Conservation (phyloP, 208 protist genomes). For the Porcisia hertigi region DNA sequence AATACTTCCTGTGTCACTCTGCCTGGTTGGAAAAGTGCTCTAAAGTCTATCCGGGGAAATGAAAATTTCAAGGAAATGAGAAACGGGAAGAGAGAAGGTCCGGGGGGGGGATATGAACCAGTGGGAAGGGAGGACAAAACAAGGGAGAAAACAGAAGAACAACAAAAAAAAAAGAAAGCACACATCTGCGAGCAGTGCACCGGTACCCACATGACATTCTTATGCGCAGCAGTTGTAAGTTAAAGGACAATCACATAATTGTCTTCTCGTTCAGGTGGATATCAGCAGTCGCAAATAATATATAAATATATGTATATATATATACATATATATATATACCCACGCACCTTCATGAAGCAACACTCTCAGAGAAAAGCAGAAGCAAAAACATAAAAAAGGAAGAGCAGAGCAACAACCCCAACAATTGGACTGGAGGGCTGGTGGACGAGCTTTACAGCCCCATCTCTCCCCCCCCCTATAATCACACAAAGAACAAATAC, state of each 20-base stretch:
- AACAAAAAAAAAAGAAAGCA: background rate
- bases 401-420: no score
- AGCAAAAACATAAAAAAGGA: background rate
- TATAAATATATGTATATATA: background rate
- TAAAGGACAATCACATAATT: background rate
- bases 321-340: slow-evolving; percentile 3
- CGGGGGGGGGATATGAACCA: background rate
- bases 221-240: background rate
- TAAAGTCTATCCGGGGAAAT: background rate
- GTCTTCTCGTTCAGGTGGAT: background rate
- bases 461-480: no score
- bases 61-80: background rate
- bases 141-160: background rate
- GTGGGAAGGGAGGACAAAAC: background rate
- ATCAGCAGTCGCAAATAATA: no score
- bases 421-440: no score
- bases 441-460: no score
- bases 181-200: background rate
- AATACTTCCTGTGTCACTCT: no score
- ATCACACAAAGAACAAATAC: no score
- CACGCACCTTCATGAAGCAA: background rate
- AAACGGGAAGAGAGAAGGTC: background rate
- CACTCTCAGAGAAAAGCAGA: background rate
- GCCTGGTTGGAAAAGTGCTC: no score
- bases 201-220: no score